These are phyloP conservation scores for Sclerotinia glacialis DNA, from an alignment of 2,329 filamentous ascomycete genomes.

Conservation along the genomic window DNA sequence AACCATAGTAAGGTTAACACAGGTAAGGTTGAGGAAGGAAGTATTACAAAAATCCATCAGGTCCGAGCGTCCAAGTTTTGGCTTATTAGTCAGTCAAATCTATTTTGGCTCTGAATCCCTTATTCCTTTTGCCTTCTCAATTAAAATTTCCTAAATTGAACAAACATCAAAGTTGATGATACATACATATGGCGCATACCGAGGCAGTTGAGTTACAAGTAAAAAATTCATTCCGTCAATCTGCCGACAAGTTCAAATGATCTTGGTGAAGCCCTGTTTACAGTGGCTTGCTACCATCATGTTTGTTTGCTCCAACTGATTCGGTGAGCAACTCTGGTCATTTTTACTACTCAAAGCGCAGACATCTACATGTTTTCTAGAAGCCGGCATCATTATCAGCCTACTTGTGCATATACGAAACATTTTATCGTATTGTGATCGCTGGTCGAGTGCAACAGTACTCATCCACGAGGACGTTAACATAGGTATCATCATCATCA, in stretches of 20 bases:
- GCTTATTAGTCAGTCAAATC: slow-evolving; percentile 9
- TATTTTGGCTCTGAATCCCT: not conserved
- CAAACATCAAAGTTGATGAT: slow-evolving; percentile 11
- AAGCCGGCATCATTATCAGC: not conserved
- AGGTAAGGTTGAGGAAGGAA: too few relatives aligned
- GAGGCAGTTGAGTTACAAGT: not conserved
- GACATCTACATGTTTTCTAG: not conserved
- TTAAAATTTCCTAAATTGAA: not conserved
- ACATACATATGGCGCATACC: not conserved
- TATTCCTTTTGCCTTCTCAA: not conserved
- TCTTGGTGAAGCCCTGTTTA: not conserved
- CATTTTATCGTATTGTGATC: not conserved
- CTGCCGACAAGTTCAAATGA: not conserved
- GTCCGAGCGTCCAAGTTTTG: not conserved
- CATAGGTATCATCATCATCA: not conserved
- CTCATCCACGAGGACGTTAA: not conserved
- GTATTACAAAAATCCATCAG: not conserved
- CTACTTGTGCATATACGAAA: slow-evolving; percentile 14
- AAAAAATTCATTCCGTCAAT: not conserved
- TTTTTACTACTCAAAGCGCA: not conserved
- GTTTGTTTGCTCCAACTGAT: not conserved
- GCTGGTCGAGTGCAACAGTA: slow-evolving; percentile 12
- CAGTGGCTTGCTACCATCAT: not conserved
- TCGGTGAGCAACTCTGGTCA: not conserved
- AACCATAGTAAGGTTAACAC: too few relatives aligned